Evolutionary conservation across 1,284 basidiomycete genomes (phyloP).

Genomic region (Microbotryum scabiosae): DNA sequence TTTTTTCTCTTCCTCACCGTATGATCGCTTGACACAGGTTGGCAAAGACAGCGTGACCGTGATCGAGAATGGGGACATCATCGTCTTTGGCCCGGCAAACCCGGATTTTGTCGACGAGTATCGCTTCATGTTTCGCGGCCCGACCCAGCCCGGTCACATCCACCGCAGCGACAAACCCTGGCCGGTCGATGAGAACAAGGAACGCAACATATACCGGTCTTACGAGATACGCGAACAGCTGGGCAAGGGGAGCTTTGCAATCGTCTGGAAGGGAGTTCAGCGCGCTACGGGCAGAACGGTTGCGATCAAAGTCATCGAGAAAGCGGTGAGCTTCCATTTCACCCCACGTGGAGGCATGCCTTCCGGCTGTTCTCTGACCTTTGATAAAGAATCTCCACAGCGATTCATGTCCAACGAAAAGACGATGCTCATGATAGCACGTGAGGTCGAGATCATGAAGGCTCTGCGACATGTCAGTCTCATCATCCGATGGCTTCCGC

Average conservation of each 20-base stretch:
- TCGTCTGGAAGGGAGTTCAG: slow-evolving; percentile 61
- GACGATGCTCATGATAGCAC: slow-evolving; percentile 50
- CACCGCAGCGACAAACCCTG: slow-evolving; percentile 1
- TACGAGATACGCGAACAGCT: slow-evolving; percentile 41
- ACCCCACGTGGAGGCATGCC: slow-evolving; percentile 31
- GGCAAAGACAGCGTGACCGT: slow-evolving; percentile 29
- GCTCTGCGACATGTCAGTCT: slow-evolving; percentile 54
- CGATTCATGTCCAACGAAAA: slow-evolving; percentile 43
- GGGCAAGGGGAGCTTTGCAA: slow-evolving; percentile 71
- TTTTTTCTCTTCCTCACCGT: too few species aligned
- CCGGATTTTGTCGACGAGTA: slow-evolving; percentile 19
- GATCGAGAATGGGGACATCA: slow-evolving; percentile 25
- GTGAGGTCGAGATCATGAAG: slow-evolving; percentile 74
- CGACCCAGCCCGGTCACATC: background rate
- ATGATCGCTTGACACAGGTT: slow-evolving; percentile 10
- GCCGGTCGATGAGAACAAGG: slow-evolving; percentile 21
- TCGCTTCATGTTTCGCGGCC: slow-evolving; percentile 25
- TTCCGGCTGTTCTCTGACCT: background rate
- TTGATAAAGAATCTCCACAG: slow-evolving; percentile 37
- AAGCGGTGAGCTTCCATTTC: slow-evolving; percentile 32
- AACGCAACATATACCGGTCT: slow-evolving; percentile 22
- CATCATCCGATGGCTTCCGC: background rate
- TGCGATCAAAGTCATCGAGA: slow-evolving; percentile 64
- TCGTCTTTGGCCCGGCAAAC: slow-evolving; percentile 29
- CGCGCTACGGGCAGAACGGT: slow-evolving; percentile 54